Conservation (phyloP, 441 rosid species). For the Iberis amara region DNA sequence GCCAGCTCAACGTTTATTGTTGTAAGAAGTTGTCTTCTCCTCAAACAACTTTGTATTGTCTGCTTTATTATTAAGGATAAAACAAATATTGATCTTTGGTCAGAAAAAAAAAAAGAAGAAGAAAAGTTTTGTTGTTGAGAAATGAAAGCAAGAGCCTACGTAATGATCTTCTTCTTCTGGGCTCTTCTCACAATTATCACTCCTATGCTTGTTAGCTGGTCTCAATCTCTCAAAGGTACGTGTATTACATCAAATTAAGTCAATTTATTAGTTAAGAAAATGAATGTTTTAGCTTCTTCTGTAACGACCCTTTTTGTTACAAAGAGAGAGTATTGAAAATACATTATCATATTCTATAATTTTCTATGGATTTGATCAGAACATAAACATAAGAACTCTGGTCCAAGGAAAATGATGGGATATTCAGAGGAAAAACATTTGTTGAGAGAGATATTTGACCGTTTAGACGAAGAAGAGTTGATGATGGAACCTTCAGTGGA, state of each 20-base stretch:
- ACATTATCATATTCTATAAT: not conserved
- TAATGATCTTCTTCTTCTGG: constrained; percentile 84
- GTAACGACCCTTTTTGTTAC: not conserved
- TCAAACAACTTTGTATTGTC: constrained; percentile 21
- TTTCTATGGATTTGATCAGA: constrained; percentile 12
- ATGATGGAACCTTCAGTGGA: constrained; percentile 22
- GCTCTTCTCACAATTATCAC: constrained; percentile 74
- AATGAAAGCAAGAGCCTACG: constrained; percentile 64
- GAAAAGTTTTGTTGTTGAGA: constrained; percentile 22
- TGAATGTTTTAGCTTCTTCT: not conserved
- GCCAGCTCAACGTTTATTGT: constrained; percentile 30
- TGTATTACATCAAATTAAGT: not conserved
- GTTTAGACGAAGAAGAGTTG: constrained; percentile 14
- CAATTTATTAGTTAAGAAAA: not conserved
- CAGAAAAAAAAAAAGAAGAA: not conserved
- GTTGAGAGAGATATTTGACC: constrained; percentile 14
- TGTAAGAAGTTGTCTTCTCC: constrained; percentile 29
- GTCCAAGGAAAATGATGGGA: constrained; percentile 32
- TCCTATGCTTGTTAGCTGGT: constrained; percentile 67
- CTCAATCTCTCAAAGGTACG: constrained; percentile 52
- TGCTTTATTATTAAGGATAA: constrained; percentile 20
- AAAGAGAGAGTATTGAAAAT: constrained; percentile 1
- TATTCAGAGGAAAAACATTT: constrained; percentile 16
- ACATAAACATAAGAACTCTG: not conserved
- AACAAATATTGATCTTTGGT: constrained; percentile 22